A percentile compares a stretch with the other conserved stretches of the same genome.
These are phyloP conservation scores for Acanthamoeba castellanii DNA, from an alignment of 208 protist species.

Conservation along the genomic window DNA sequence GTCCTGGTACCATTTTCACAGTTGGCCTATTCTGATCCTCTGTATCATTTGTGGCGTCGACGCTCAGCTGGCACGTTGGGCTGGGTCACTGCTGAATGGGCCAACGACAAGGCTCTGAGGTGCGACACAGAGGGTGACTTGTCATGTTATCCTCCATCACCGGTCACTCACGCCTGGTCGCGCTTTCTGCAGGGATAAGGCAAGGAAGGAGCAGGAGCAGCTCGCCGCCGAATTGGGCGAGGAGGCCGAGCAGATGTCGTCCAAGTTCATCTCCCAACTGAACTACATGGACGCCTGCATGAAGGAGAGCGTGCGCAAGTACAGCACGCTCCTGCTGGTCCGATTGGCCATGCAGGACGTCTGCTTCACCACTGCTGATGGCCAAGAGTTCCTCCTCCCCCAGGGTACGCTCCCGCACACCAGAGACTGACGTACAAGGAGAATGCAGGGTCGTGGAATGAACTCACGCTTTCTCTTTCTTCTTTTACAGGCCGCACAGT, in stretches of 20 bases:
- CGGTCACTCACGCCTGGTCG: too few species aligned
- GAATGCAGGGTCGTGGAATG: neutral
- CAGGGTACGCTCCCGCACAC: neutral
- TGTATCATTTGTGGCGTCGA: neutral
- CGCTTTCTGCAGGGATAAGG: neutral
- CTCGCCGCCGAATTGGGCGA: neutral
- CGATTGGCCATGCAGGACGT: neutral
- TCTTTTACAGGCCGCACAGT: neutral
- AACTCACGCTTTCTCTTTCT: neutral
- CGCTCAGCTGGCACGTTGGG: neutral
- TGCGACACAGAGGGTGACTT: too few species aligned
- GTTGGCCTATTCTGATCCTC: too few species aligned
- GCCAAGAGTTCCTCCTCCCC: neutral
- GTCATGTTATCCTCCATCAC: too few species aligned
- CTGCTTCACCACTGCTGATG: neutral
- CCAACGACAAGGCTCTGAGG: neutral
- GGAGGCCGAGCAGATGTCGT: neutral
- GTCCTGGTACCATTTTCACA: too few species aligned
- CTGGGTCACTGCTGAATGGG: neutral
- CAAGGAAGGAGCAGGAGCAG: neutral
- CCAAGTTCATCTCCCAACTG: neutral
- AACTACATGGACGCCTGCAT: constrained; percentile 45
- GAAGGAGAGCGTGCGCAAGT: constrained; percentile 35
- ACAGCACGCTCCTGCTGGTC: neutral
- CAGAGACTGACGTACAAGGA: too few species aligned